Percentiles rank a stretch among this genome's conserved stretches.
phyloP scores from a whole-genome alignment of 352 stramenopile species.

The Phytophthora ohioensis region DNA sequence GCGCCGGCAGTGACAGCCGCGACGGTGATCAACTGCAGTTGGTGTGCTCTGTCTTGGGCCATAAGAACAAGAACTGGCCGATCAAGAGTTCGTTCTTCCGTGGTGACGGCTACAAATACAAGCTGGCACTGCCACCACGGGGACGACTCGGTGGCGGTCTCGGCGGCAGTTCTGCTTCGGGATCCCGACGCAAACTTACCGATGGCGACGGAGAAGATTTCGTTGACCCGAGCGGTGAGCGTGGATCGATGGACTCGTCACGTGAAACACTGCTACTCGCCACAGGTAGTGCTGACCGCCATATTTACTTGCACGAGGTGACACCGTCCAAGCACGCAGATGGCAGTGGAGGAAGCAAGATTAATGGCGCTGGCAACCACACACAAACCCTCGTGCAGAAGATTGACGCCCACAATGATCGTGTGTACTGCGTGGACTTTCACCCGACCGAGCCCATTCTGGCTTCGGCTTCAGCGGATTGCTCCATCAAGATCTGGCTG shows the following conservation, averaged over 20 bases:
- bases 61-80: conserved; percentile 94
- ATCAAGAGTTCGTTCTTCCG: conserved; percentile 92
- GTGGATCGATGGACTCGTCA: conserved; percentile 51
- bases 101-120: conserved; percentile 89
- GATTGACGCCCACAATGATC: conserved; percentile 87
- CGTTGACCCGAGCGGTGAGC: conserved; percentile 50
- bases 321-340: conserved; percentile 62
- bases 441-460: conserved; percentile 87
- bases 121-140: conserved; percentile 66
- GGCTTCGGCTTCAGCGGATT: conserved; percentile 86
- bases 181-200: conserved; percentile 75
- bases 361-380: conserved; percentile 41
- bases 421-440: conserved; percentile 92
- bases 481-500: conserved; percentile 90
- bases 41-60: conserved; percentile 78
- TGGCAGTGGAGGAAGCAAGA: conserved; percentile 24
- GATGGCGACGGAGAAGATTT: conserved; percentile 85
- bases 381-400: conserved; percentile 78
- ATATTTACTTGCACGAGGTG: conserved; percentile 91
- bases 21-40: conserved; percentile 84
- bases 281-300: conserved; percentile 87
- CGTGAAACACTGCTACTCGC: conserved; percentile 81
- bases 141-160: conserved; percentile 30
- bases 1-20: conserved; percentile 44
- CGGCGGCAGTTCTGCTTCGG: conserved; percentile 30